These are phyloP conservation scores for Silene noctiflora DNA, from an alignment of 179 eudicot genomes.

Conservation along the genomic window DNA sequence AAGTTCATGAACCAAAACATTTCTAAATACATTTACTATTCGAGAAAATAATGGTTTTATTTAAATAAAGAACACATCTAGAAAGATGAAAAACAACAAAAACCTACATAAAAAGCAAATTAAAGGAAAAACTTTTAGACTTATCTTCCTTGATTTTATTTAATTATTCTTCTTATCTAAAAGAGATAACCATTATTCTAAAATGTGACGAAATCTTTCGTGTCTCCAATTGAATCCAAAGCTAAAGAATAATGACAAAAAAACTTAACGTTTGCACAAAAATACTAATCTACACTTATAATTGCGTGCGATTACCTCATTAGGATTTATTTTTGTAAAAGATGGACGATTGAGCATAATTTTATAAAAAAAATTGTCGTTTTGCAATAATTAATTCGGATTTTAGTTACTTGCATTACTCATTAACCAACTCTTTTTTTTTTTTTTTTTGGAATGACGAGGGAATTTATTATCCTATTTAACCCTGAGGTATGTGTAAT, in stretches of 20 bases:
- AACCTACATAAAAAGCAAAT: background rate
- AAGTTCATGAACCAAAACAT: no score
- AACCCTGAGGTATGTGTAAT: no score
- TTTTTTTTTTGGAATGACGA: no score
- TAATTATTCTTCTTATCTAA: background rate
- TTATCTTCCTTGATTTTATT: background rate
- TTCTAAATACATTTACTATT: no score
- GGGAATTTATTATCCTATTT: no score
- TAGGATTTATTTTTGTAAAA: background rate
- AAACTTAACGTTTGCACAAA: background rate
- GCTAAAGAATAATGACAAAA: background rate
- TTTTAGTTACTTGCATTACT: no score
- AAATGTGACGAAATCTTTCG: background rate
- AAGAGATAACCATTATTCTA: no score
- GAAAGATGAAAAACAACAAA: no score
- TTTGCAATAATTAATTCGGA: background rate
- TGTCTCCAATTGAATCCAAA: background rate
- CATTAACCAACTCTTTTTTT: no score
- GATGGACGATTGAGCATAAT: background rate
- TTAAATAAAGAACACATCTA: no score
- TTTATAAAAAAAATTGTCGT: background rate
- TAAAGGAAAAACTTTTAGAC: background rate
- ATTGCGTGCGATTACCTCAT: background rate
- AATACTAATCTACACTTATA: no score
- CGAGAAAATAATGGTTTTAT: no score